Percentiles rank a stretch among this genome's conserved stretches.
Evolutionary conservation across 169 alveolate species (phyloP).

Genomic region (Eimeria mitis): DNA sequence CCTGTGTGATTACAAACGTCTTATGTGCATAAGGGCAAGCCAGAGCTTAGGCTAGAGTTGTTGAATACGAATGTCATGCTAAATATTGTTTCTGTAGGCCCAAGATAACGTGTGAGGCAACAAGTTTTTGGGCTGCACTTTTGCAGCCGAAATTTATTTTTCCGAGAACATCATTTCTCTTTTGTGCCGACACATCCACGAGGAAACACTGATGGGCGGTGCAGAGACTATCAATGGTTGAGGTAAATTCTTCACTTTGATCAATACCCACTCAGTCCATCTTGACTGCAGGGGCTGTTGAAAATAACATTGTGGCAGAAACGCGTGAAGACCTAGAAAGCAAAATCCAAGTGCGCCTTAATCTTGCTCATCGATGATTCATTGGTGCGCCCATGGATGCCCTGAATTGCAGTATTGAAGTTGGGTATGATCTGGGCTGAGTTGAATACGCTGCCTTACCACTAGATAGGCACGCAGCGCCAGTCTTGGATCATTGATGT

Average conservation of each 20-base stretch:
- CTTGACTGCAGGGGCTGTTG: slow-evolving; percentile 70
- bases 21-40: neutral
- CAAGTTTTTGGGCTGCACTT: slow-evolving; percentile 57
- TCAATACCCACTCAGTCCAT: slow-evolving; percentile 64
- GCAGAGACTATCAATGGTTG: slow-evolving; percentile 27
- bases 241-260: slow-evolving; percentile 4
- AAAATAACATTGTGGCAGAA: neutral
- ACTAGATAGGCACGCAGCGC: slow-evolving; percentile 58
- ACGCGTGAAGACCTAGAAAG: neutral
- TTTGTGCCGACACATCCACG: slow-evolving; percentile 27
- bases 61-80: neutral
- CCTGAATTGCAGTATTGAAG: slow-evolving; percentile 2
- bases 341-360: slow-evolving; percentile 27
- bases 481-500: slow-evolving; percentile 60
- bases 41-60: slow-evolving; percentile 11
- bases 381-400: slow-evolving; percentile 48
- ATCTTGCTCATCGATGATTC: slow-evolving; percentile 63
- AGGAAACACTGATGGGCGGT: slow-evolving; percentile 21
- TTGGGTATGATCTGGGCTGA: neutral
- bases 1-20: neutral
- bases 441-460: neutral
- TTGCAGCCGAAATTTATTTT: slow-evolving; percentile 13
- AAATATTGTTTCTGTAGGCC: slow-evolving; percentile 16
- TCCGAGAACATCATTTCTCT: neutral
- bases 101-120: neutral